A percentile compares a stretch with the other conserved stretches of the same genome.
Conservation (phyloP, 148 eudicot genomes). For the Simmondsia chinensis region DNA sequence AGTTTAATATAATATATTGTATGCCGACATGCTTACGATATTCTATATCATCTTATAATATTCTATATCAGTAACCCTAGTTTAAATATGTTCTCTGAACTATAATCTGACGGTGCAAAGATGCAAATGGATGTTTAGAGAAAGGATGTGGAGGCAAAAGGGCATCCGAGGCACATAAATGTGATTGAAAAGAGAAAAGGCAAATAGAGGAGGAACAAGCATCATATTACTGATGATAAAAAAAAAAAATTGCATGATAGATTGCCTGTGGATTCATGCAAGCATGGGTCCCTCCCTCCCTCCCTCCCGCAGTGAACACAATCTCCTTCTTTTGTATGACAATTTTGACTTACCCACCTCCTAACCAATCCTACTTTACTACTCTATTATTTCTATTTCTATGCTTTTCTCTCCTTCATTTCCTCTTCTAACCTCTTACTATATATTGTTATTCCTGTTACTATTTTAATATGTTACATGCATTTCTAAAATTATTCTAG, state of each 20-base stretch:
- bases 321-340: constrained; percentile 36
- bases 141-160: no score
- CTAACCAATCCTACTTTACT: constrained; percentile 4
- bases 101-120: no score
- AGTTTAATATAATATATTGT: no score
- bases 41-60: no score
- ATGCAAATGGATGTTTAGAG: no score
- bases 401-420: neutral
- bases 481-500: constrained; percentile 1
- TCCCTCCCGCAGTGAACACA: no score
- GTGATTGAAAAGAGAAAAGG: no score
- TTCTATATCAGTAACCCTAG: no score
- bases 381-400: neutral
- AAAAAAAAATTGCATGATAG: neutral
- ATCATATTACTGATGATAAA: neutral
- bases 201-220: no score
- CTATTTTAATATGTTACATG: neutral
- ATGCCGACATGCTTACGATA: no score
- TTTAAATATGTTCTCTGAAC: no score
- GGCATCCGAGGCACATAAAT: no score
- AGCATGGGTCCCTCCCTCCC: constrained; percentile 11
- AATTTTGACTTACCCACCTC: constrained; percentile 43
- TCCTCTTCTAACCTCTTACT: neutral
- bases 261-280: neutral
- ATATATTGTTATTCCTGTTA: neutral